Conservation (phyloP, 73 alveolate genomes). For the Paraurostyla sp. region DNA sequence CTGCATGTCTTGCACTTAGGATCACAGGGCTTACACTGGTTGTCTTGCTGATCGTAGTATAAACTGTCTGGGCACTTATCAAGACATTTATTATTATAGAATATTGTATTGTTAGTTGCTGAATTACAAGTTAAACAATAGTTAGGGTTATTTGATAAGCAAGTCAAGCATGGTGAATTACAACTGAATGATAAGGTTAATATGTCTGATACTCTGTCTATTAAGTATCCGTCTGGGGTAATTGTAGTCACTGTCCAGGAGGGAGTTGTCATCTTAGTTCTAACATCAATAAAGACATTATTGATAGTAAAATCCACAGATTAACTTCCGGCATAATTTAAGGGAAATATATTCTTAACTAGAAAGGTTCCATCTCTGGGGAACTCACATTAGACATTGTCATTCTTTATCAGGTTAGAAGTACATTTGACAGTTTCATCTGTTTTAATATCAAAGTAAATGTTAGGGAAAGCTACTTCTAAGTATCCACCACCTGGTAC, state of each 20-base stretch:
- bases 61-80: constrained; percentile 22
- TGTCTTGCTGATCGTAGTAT: not conserved
- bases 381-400: not conserved
- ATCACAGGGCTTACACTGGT: constrained; percentile 61
- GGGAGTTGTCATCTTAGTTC: constrained; percentile 49
- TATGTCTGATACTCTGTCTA: constrained; percentile 48
- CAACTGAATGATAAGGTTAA: constrained; percentile 50
- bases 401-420: constrained; percentile 8
- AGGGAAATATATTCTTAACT: constrained; percentile 43
- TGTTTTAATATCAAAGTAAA: not conserved
- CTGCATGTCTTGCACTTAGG: constrained; percentile 57
- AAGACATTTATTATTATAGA: constrained; percentile 51
- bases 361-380: not conserved
- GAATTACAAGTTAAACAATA: constrained; percentile 60
- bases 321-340: constrained; percentile 3
- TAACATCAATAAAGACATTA: not conserved
- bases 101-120: constrained; percentile 27
- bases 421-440: not conserved
- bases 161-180: constrained; percentile 65
- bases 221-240: constrained; percentile 50
- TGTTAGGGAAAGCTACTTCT: not conserved
- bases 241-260: constrained; percentile 30
- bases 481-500: constrained; percentile 44
- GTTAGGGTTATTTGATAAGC: constrained; percentile 17
- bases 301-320: constrained; percentile 45